These are phyloP conservation scores for Phyllosticta citrichinensis DNA, from an alignment of 2,329 filamentous ascomycete genomes.

Conservation along the genomic window DNA sequence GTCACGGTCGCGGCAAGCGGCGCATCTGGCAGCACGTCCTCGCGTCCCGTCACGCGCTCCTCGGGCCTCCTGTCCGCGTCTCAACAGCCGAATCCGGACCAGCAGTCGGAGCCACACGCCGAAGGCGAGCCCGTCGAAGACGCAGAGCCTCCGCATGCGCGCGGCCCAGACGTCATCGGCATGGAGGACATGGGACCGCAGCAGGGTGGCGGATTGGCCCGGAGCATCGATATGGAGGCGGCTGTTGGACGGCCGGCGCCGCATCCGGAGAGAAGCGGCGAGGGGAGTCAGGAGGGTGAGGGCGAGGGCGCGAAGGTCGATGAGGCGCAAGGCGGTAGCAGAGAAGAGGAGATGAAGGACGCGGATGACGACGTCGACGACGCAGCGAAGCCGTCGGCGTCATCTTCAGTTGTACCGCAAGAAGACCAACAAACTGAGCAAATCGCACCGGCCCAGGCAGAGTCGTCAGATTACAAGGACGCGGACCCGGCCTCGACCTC, in stretches of 20 bases:
- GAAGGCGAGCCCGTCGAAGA: conserved; percentile 16
- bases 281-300: conserved; percentile 11
- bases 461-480: no score
- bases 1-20: conserved; percentile 50
- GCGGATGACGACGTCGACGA: neutral
- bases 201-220: conserved; percentile 25
- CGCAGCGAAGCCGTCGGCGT: no score
- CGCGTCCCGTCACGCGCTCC: conserved; percentile 12
- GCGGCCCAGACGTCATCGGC: conserved; percentile 76
- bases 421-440: no score
- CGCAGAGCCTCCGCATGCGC: conserved; percentile 62
- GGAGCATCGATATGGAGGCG: conserved; percentile 23
- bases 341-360: conserved; percentile 13
- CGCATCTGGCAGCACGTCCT: conserved; percentile 12
- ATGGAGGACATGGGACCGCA: conserved; percentile 77
- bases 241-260: conserved; percentile 25
- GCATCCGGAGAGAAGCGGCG: conserved; percentile 6
- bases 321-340: conserved; percentile 3
- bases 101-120: neutral
- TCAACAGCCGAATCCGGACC: conserved; percentile 9
- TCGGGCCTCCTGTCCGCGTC: neutral
- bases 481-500: no score
- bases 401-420: no score
- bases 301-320: conserved; percentile 13
- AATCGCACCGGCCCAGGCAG: no score